A percentile compares a stretch with the other conserved stretches of the same genome.
phyloP scores from a whole-genome alignment of 176 grass and related monocot genomes.

The Phoenix roebelenii region DNA sequence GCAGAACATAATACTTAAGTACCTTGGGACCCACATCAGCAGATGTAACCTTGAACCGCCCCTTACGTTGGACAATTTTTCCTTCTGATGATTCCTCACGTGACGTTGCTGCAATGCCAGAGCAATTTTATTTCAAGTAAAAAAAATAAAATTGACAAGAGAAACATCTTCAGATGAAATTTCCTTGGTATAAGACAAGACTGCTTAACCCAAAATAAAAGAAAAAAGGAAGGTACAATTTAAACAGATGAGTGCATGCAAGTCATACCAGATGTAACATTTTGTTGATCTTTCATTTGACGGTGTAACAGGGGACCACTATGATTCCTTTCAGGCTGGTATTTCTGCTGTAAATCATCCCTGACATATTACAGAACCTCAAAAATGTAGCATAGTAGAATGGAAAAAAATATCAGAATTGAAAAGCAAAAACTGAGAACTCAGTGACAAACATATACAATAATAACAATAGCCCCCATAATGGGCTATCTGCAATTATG shows the following conservation, averaged over 20 bases:
- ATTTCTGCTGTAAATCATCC: constrained; percentile 46
- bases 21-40: constrained; percentile 66
- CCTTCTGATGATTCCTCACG: constrained; percentile 47
- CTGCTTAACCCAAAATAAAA: background rate
- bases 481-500: no score
- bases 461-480: no score
- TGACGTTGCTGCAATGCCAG: constrained; percentile 20
- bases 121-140: background rate
- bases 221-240: background rate
- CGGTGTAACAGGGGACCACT: constrained; percentile 57
- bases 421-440: no score
- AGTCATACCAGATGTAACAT: constrained; percentile 49
- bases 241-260: background rate
- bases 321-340: constrained; percentile 44
- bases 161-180: constrained; percentile 1
- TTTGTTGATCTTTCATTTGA: constrained; percentile 49
- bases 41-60: constrained; percentile 87
- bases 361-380: constrained; percentile 8
- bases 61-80: constrained; percentile 59
- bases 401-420: background rate
- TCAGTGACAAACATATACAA: no score
- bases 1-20: constrained; percentile 10
- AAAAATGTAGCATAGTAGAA: background rate
- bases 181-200: no score
- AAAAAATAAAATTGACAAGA: constrained; percentile 7